phyloP scores from a whole-genome alignment of 176 grass and related monocot species.

The Aegilops bicornis region DNA sequence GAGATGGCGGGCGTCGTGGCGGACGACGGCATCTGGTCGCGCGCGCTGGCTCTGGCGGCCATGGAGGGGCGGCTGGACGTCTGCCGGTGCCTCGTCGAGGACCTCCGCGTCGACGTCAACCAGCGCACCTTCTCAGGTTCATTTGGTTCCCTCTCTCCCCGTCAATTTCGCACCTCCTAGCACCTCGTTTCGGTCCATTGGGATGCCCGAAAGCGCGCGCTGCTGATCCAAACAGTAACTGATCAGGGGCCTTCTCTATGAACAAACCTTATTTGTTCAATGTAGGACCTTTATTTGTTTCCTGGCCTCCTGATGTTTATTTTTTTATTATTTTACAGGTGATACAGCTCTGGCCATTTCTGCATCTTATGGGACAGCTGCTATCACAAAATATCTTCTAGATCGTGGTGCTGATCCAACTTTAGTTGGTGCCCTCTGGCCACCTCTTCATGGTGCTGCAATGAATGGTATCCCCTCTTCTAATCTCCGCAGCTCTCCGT shows the following conservation, averaged over 20 bases:
- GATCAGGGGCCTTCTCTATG: no score
- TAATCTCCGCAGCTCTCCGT: no score
- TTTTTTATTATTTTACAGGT: not conserved
- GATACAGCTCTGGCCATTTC: not conserved
- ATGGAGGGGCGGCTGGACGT: not conserved
- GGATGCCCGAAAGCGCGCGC: no score
- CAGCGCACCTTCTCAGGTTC: no score
- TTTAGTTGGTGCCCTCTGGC: not conserved
- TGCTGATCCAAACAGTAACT: no score
- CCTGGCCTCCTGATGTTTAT: no score
- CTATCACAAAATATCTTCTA: not conserved
- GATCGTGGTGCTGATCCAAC: not conserved
- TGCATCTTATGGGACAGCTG: not conserved
- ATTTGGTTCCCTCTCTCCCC: not conserved
- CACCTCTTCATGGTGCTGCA: conserved; percentile 3
- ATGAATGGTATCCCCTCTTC: not conserved
- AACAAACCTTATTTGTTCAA: no score
- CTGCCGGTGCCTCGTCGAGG: not conserved
- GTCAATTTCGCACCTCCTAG: not conserved
- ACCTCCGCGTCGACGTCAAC: not conserved
- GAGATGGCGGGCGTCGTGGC: not conserved
- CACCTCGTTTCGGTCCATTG: no score
- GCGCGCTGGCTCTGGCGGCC: not conserved
- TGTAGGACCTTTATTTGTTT: no score
- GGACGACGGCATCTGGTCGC: not conserved